Evolutionary conservation across 129 eudicot genomes (phyloP).

Genomic region (Flaveria brownii): DNA sequence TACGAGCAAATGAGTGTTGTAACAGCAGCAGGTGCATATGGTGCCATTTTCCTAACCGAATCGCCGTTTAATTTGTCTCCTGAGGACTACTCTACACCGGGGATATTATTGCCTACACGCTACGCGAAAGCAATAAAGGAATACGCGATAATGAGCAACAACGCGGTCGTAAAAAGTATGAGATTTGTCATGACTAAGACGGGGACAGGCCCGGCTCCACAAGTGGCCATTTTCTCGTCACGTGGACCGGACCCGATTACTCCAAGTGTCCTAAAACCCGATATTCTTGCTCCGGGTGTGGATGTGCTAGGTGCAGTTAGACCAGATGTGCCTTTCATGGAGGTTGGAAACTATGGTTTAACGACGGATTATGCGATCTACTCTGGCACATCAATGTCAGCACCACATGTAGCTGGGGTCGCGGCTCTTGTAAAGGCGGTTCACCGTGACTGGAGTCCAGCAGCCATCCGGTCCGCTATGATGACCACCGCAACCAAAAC

Average conservation of each 20-base stretch:
- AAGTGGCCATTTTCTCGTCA: slow-evolving; percentile 43
- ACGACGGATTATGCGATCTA: slow-evolving; percentile 36
- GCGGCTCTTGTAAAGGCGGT: slow-evolving; percentile 46
- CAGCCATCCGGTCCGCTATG: slow-evolving; percentile 58
- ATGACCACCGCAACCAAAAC: slow-evolving; percentile 47
- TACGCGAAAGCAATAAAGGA: slow-evolving; percentile 21
- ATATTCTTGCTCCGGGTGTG: slow-evolving; percentile 59
- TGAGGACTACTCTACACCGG: slow-evolving; percentile 16
- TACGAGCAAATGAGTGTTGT: slow-evolving; percentile 5
- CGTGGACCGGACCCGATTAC: slow-evolving; percentile 48
- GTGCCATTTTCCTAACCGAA: slow-evolving; percentile 36
- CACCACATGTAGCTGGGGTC: slow-evolving; percentile 53
- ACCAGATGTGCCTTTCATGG: slow-evolving; percentile 38
- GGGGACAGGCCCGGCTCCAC: slow-evolving; percentile 49
- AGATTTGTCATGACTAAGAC: slow-evolving; percentile 38
- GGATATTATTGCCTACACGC: slow-evolving; percentile 21
- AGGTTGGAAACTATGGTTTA: slow-evolving; percentile 22
- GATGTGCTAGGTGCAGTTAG: slow-evolving; percentile 44
- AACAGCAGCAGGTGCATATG: slow-evolving; percentile 26
- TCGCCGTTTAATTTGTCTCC: slow-evolving; percentile 12
- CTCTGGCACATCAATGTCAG: slow-evolving; percentile 59
- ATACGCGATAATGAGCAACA: slow-evolving; percentile 32
- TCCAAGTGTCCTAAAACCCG: slow-evolving; percentile 48
- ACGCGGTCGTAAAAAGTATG: slow-evolving; percentile 34
- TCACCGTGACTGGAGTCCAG: slow-evolving; percentile 58